phyloP scores from a whole-genome alignment of 257 asterid genomes.

The Verbascum thapsus region DNA sequence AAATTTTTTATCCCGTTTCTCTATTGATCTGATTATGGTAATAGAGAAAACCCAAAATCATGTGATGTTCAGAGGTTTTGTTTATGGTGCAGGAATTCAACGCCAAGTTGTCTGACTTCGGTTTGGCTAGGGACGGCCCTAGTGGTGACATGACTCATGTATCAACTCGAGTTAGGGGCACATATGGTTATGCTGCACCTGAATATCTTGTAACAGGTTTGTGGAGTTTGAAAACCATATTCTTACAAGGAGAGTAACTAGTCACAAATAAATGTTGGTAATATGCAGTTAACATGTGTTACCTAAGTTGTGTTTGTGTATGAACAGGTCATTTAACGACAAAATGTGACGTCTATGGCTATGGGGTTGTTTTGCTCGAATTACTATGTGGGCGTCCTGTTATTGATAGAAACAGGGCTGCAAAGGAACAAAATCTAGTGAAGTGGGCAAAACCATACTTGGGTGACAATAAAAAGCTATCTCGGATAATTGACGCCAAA shows the following conservation, averaged over 20 bases:
- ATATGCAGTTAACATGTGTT: no score
- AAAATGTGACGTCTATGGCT: no score
- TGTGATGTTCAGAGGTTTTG: not conserved
- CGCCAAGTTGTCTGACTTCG: conserved; percentile 50
- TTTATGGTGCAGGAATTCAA: no score
- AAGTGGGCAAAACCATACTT: conserved; percentile 20
- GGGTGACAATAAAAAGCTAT: conserved; percentile 3
- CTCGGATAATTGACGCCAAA: no score
- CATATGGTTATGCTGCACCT: conserved; percentile 45
- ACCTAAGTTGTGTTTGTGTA: no score
- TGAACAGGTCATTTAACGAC: conserved; percentile 22
- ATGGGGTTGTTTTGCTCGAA: no score
- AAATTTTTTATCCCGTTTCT: not conserved
- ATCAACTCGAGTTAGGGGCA: conserved; percentile 49
- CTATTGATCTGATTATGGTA: not conserved
- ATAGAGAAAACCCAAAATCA: no score
- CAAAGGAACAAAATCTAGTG: not conserved
- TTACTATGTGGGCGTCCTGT: conserved; percentile 21
- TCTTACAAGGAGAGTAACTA: no score
- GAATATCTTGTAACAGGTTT: conserved; percentile 19
- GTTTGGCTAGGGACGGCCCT: conserved; percentile 52
- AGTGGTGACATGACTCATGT: conserved; percentile 49
- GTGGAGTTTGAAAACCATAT: not conserved
- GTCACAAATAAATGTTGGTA: no score
- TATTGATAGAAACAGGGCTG: not conserved